Evolutionary conservation across 768 basidiomycete species (phyloP).

Genomic region (Phylloporus sp.): DNA sequence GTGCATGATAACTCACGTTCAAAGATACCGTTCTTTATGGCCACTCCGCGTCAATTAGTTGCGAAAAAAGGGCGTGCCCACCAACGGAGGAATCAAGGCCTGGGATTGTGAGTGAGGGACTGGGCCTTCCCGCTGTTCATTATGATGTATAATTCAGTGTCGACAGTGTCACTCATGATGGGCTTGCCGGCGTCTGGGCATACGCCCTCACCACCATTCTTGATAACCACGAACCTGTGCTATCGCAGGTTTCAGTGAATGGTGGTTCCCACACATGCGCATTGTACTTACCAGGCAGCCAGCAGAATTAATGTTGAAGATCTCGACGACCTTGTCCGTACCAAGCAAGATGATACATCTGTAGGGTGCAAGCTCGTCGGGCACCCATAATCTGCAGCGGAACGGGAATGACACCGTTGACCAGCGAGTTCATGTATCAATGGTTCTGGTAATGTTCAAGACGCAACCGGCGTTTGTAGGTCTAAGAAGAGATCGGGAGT

Average conservation of each 20-base stretch:
- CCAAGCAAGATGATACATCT: conserved; percentile 1
- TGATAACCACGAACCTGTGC: conserved; percentile 45
- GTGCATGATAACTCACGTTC: conserved; percentile 6
- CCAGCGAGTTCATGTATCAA: conserved; percentile 8
- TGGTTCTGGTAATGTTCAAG: conserved; percentile 12
- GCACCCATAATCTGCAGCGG: conserved; percentile 12
- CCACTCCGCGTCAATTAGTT: conserved; percentile 4
- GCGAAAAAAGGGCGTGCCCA: background rate
- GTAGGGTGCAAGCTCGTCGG: background rate
- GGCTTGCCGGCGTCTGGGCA: conserved; percentile 40
- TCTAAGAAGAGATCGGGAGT: background rate
- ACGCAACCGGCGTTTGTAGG: conserved; percentile 16
- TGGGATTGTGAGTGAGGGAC: conserved; percentile 52
- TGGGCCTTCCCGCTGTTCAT: conserved; percentile 36
- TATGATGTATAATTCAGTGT: conserved; percentile 12
- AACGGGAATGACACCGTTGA: conserved; percentile 12
- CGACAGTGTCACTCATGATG: conserved; percentile 44
- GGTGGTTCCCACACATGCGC: conserved; percentile 34
- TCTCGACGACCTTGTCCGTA: conserved; percentile 12
- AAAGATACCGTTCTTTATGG: conserved; percentile 18
- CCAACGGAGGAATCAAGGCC: conserved; percentile 34
- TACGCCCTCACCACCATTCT: conserved; percentile 30
- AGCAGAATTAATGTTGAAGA: conserved; percentile 12
- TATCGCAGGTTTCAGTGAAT: conserved; percentile 8
- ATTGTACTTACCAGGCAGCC: conserved; percentile 17